These are phyloP conservation scores for Mycogone perniciosa DNA, from an alignment of 2,329 filamentous ascomycete species.

Conservation along the genomic window DNA sequence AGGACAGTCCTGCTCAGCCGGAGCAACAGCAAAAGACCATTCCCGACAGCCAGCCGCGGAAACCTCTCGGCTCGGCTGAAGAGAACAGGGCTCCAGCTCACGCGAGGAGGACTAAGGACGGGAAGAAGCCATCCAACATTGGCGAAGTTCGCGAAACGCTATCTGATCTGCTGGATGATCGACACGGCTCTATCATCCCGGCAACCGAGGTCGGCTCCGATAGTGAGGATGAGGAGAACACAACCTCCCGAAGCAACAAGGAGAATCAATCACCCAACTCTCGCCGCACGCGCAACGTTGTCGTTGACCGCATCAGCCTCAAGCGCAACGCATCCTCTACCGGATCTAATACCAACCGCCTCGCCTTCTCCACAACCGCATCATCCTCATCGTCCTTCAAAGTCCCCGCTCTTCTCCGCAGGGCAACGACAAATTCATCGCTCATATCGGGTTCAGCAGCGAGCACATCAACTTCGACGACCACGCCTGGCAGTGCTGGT, in stretches of 20 bases:
- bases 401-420: constrained; percentile 63
- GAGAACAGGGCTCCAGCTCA: constrained; percentile 52
- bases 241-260: constrained; percentile 36
- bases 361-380: constrained; percentile 50
- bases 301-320: constrained; percentile 69
- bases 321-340: constrained; percentile 49
- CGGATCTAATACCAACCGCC: constrained; percentile 30
- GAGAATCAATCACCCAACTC: constrained; percentile 40
- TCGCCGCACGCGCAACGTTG: constrained; percentile 32
- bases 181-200: constrained; percentile 43
- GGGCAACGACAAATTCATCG: constrained; percentile 61
- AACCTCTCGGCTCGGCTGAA: constrained; percentile 29
- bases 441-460: constrained; percentile 35
- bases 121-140: constrained; percentile 65
- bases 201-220: constrained; percentile 33
- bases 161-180: constrained; percentile 74
- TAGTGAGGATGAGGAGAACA: constrained; percentile 35
- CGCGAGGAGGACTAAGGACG: constrained; percentile 54
- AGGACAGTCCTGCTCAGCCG: constrained; percentile 15
- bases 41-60: constrained; percentile 48
- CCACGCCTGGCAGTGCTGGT: constrained; percentile 28
- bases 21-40: constrained; percentile 30
- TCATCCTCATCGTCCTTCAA: constrained; percentile 48
- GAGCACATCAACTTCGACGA: constrained; percentile 21
- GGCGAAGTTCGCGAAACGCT: constrained; percentile 78